Base-by-base conservation (phyloP, 257 asterid genomes). In the Paraleonurus japonicus region DNA sequence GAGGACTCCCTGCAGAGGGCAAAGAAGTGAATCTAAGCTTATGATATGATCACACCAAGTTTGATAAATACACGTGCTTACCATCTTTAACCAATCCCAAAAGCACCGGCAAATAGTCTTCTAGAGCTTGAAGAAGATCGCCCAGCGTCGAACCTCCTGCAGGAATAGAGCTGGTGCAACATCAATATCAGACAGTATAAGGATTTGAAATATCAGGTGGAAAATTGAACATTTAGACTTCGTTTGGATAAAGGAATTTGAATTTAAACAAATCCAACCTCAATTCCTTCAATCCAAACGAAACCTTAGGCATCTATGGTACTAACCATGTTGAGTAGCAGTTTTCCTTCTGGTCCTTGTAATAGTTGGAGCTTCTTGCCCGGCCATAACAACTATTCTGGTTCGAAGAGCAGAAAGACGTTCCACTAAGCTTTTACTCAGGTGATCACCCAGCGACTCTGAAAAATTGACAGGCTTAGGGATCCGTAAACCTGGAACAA, bases 11-110 rank as follows among this genome's bases (percentile, higher is more conserved):
- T 94, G 84, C 78, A 80, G 16, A 76, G 65, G 23, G 70, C 23
- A 75, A 75, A 63, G 45, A 68, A 70, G 64, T 53, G 63, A 33
- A n/a, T 32, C 35, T 84, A 67, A 60, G 72, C 75, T 63, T 68
- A 76, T 15, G 63, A 72, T n/a, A n/a, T 51, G 54, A 16, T 74
- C 55, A 66, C 26, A 37, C 72, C 32, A 61, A 27, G 68, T 61
- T 58, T 58, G 39, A 60, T 37, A 37, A 50, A 28, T 33, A 41
- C 71, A 78, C 54, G 70, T 65, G 58, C 69, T 75, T 86, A 95
- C 99, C 99, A 76, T 95, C 96, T 82, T 92, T 89, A 73, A 87
- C 97, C 84, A 95, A 81, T 75, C 99, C 98, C 76, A 95, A 58
- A 78, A 95, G 90, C 78, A 87, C 97, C 0, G 98, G 99, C 84